Base-by-base conservation (phyloP, 1,139 yeast genomes). In the Cylindricascospora bacillispora region DNA sequence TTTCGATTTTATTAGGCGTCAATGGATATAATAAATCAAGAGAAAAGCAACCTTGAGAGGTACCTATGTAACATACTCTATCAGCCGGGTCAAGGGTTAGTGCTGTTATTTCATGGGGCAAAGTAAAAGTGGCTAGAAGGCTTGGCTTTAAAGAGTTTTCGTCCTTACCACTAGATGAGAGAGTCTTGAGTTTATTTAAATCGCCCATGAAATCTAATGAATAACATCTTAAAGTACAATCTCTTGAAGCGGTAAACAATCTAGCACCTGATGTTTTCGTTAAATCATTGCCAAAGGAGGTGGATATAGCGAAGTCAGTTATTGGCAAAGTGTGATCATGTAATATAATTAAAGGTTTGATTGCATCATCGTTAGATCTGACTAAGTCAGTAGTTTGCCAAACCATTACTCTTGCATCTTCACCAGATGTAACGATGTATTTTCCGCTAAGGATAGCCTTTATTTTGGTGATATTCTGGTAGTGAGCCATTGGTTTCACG, bases 61-160 rank as follows among this genome's bases (percentile, higher is more conserved):
- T 56, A 2, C 95, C 97, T 3, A 68, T 72, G 50, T 80, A 89
- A 1, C 80, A 38, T 1, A 73, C 67, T 41, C 97, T 63, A 44
- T 76, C 83, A 1, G 89, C 82, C 1, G 93, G 86, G 51, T 89
- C 98, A n/a, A 70, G 58, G 0, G 73, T 65, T 12, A 89, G 38
- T 13, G 78, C 60, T 14, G 67, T 66, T 7, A 81, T 66, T 0
- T 79, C 65, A 16, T 56, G 49, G 2, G 77, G 70, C 23, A 79
- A 57, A 9, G 86, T 76, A 48, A 82, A 74, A 0, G 95, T 82
- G 7, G 86, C 67, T 13, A 80, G 55, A 24, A 77, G 58, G 22
- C 57, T 54, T 31, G 50, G 47, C 15, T 29, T 18, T 17, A 29
- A 10, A 17, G 25, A 6, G 55, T 59, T 22, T 64, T 52, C 18